Percentiles rank a stretch among this genome's conserved stretches.
Evolutionary conservation across 495 filamentous ascomycete species (phyloP).

Genomic region (Cercophora samala): DNA sequence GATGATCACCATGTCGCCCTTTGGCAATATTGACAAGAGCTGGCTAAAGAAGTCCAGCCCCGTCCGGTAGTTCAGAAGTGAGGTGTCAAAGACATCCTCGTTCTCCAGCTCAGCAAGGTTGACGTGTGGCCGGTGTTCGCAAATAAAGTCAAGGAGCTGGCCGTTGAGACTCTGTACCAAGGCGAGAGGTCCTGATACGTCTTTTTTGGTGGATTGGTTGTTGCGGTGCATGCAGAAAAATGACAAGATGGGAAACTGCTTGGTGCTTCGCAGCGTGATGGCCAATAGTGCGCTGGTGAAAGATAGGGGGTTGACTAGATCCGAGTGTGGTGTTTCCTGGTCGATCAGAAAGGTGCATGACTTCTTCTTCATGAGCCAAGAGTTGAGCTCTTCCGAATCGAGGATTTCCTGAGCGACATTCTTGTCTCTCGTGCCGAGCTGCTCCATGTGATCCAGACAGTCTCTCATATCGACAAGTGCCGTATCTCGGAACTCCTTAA

Average conservation of each 20-base stretch:
- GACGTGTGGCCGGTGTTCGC: background rate
- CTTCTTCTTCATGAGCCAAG: slow-evolving; percentile 6
- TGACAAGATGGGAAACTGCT: slow-evolving; percentile 4
- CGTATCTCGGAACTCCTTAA: background rate
- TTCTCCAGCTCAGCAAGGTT: slow-evolving; percentile 4
- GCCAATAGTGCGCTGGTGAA: slow-evolving; percentile 13
- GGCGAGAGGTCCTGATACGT: slow-evolving; percentile 7
- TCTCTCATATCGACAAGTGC: slow-evolving; percentile 6
- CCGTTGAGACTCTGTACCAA: slow-evolving; percentile 20
- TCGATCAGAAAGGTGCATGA: slow-evolving; percentile 14
- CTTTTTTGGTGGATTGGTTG: background rate
- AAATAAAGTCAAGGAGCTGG: slow-evolving; percentile 16
- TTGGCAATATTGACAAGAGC: slow-evolving; percentile 12
- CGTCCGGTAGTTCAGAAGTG: background rate
- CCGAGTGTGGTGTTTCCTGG: slow-evolving; percentile 4
- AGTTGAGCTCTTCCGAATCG: background rate
- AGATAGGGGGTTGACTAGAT: slow-evolving; percentile 16
- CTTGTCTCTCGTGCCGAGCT: slow-evolving; percentile 10
- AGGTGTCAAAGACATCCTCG: too few species aligned
- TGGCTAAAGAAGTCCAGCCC: background rate
- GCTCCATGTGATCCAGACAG: slow-evolving; percentile 13
- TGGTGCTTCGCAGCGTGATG: background rate
- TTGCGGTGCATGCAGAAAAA: slow-evolving; percentile 21
- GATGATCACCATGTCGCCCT: slow-evolving; percentile 16
- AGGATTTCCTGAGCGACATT: slow-evolving; percentile 12